These are phyloP conservation scores for Penicillium sp. DNA, from an alignment of 2,329 filamentous ascomycete species.

Conservation along the genomic window DNA sequence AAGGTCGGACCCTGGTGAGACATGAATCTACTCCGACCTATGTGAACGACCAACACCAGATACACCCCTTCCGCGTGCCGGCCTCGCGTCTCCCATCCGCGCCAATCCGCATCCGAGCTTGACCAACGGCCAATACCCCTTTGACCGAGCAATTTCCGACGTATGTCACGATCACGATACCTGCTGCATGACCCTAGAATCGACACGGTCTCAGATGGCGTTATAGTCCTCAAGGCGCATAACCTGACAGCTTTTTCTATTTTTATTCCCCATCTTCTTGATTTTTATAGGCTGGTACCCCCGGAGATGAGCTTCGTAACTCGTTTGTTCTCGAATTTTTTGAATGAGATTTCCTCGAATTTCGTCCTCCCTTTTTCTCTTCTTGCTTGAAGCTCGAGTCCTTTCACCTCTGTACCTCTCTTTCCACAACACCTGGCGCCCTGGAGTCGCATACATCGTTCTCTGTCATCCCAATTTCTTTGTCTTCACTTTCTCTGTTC, in stretches of 20 bases:
- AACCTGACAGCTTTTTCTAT: constrained; percentile 17
- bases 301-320: constrained; percentile 10
- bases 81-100: constrained; percentile 14
- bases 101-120: constrained; percentile 13
- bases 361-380: background rate
- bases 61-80: constrained; percentile 13
- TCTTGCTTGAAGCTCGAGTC: background rate
- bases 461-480: constrained; percentile 13
- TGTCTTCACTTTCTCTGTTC: constrained; percentile 21
- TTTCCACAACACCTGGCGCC: background rate
- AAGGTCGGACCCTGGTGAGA: constrained; percentile 55
- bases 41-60: constrained; percentile 8
- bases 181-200: constrained; percentile 42
- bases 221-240: constrained; percentile 35
- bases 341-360: constrained; percentile 9
- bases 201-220: constrained; percentile 37
- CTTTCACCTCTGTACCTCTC: constrained; percentile 11
- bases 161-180: constrained; percentile 47
- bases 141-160: constrained; percentile 32
- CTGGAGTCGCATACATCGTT: constrained; percentile 9
- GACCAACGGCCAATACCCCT: constrained; percentile 20
- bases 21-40: constrained; percentile 8
- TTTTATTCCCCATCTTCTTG: constrained; percentile 15
- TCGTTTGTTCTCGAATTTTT: constrained; percentile 8
- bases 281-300: constrained; percentile 8